Percentiles rank a stretch among this genome's conserved stretches.
Conservation (phyloP, 2,329 filamentous ascomycete species). For the Fusarium robinianum region DNA sequence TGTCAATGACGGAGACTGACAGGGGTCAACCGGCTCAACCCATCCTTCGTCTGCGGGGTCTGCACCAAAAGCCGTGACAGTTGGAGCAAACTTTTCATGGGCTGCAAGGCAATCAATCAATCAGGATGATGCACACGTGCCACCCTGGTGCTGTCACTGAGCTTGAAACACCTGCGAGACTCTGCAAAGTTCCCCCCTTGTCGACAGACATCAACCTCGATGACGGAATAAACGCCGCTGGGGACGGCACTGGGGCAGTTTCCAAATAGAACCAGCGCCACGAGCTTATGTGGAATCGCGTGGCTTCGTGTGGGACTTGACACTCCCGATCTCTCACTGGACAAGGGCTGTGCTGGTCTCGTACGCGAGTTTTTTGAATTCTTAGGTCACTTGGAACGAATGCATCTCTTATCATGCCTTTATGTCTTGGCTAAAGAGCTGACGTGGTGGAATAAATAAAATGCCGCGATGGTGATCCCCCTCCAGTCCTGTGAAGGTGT, state of each 20-base stretch:
- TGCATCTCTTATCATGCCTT: not conserved
- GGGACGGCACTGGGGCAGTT: constrained; percentile 11
- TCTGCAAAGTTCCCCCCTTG: too few species aligned
- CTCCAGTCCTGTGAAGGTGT: not conserved
- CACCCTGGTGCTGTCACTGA: constrained; percentile 1
- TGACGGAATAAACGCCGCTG: not conserved
- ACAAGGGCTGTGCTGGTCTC: not conserved
- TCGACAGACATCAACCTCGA: not conserved
- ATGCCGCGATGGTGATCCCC: not conserved
- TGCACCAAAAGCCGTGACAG: not conserved
- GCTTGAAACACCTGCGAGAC: constrained; percentile 2
- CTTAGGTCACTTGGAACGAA: not conserved
- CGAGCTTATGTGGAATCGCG: constrained; percentile 6
- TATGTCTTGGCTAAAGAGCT: not conserved
- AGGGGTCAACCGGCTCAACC: not conserved
- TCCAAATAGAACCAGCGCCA: not conserved
- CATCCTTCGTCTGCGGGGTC: not conserved
- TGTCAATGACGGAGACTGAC: not conserved
- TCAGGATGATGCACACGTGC: constrained; percentile 2
- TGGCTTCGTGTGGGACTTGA: not conserved
- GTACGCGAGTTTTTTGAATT: not conserved
- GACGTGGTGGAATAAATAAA: constrained; percentile 12
- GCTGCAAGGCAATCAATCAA: not conserved
- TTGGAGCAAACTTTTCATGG: not conserved
- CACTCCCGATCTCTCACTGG: too few species aligned